Percentiles rank a stretch among this genome's conserved stretches.
Evolutionary conservation across 2,329 filamentous ascomycete species (phyloP).

Genomic region (Fragosphaeria purpurea): DNA sequence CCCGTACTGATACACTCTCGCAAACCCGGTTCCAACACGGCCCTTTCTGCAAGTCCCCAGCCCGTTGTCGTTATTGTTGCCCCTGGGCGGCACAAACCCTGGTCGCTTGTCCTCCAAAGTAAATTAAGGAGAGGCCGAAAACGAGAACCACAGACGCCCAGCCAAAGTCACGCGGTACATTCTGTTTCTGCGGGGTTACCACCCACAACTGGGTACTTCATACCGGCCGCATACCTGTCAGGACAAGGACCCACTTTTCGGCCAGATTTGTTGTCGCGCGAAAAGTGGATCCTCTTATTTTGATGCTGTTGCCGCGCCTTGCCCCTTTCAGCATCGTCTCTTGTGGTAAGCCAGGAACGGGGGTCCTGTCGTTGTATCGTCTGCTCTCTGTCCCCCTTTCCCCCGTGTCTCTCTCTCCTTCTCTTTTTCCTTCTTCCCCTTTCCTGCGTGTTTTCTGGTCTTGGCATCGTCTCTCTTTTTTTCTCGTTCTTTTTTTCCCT

Average conservation of each 20-base stretch:
- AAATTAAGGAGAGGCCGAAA: too few relatives aligned
- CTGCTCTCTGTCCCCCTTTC: background rate
- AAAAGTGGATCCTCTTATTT: slow-evolving; percentile 6
- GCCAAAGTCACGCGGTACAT: background rate
- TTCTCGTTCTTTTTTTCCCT: background rate
- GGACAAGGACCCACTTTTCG: background rate
- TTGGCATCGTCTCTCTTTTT: background rate
- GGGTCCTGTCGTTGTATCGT: background rate
- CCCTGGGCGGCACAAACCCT: too few relatives aligned
- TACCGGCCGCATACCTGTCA: background rate
- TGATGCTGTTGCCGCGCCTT: slow-evolving; percentile 3
- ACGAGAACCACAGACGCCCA: background rate
- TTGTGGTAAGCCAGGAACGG: background rate
- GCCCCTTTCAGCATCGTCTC: background rate
- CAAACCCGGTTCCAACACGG: too few relatives aligned
- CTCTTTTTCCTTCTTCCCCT: background rate
- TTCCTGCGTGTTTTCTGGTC: background rate
- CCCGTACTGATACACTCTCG: too few relatives aligned
- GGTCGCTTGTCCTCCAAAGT: too few relatives aligned
- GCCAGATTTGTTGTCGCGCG: background rate
- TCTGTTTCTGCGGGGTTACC: background rate
- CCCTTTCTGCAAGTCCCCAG: too few relatives aligned
- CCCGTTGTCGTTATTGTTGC: too few relatives aligned
- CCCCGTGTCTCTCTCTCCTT: slow-evolving; percentile 2
- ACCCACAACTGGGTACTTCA: background rate